Evolutionary conservation across 176 grass and related monocot species (phyloP).

Genomic region (Musa schizocarpa): DNA sequence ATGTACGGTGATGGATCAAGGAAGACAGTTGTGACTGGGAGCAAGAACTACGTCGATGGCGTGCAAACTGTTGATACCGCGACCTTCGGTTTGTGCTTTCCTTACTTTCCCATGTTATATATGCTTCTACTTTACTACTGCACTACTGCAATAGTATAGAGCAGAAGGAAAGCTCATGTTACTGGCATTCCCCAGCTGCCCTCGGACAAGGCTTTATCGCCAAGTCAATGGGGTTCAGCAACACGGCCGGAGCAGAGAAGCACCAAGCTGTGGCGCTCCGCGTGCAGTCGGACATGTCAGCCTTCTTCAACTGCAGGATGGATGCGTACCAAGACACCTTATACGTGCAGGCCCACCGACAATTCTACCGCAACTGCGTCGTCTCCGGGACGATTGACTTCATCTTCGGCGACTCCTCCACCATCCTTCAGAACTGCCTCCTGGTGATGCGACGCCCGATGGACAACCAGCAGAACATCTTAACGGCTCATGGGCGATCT

Average conservation of each 20-base stretch:
- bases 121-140: neutral
- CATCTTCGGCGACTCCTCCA: slow-evolving; percentile 8
- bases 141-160: neutral
- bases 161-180: neutral
- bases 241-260: neutral
- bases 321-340: slow-evolving; percentile 4
- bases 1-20: slow-evolving; percentile 51
- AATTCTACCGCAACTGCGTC: slow-evolving; percentile 10
- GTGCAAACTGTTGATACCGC: neutral
- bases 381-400: slow-evolving; percentile 2
- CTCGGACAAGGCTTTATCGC: neutral
- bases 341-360: neutral
- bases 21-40: neutral
- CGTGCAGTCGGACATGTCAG: slow-evolving; percentile 1
- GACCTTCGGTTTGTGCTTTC: neutral
- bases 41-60: neutral
- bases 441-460: neutral
- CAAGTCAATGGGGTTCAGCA: slow-evolving; percentile 6
- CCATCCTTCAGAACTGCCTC: neutral
- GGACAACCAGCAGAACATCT: neutral
- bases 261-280: slow-evolving; percentile 6
- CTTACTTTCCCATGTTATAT: neutral
- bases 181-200: neutral
- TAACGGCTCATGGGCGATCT: neutral
- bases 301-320: slow-evolving; percentile 10